Evolutionary conservation across 2,329 filamentous ascomycete genomes (phyloP).

Genomic region (Penicillium aurantiogriseum): DNA sequence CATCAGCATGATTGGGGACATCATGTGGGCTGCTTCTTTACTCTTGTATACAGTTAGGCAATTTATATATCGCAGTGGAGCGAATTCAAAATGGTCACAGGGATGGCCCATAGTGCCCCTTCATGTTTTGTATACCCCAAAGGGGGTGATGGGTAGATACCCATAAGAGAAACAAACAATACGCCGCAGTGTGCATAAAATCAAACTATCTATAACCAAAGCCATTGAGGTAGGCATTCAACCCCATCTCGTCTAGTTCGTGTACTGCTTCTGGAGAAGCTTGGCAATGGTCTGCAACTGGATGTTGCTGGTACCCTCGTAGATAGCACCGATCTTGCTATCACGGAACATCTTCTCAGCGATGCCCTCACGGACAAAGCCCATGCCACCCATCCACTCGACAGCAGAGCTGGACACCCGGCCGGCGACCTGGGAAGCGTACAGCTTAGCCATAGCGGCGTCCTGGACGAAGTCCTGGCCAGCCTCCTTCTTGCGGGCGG

Average conservation of each 20-base stretch:
- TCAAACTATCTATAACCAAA: slow-evolving; percentile 9
- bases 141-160: background rate
- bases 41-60: background rate
- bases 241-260: slow-evolving; percentile 42
- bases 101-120: background rate
- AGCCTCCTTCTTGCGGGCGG: slow-evolving; percentile 95
- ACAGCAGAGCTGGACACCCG: slow-evolving; percentile 81
- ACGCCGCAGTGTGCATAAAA: background rate
- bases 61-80: background rate
- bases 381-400: slow-evolving; percentile 99
- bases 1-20: background rate
- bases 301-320: slow-evolving; percentile 76
- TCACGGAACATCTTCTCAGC: slow-evolving; percentile 98
- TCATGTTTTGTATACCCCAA: background rate
- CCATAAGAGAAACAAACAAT: background rate
- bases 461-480: slow-evolving; percentile 93
- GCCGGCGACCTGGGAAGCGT: slow-evolving; percentile 86
- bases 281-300: slow-evolving; percentile 70
- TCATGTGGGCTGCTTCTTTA: background rate
- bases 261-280: slow-evolving; percentile 68
- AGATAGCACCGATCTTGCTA: slow-evolving; percentile 97
- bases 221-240: background rate
- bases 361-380: slow-evolving; percentile 91
- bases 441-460: slow-evolving; percentile 97
- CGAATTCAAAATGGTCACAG: background rate